Evolutionary conservation across 2,329 filamentous ascomycete genomes (phyloP).

Genomic region (Chaetomiaceae sp.): DNA sequence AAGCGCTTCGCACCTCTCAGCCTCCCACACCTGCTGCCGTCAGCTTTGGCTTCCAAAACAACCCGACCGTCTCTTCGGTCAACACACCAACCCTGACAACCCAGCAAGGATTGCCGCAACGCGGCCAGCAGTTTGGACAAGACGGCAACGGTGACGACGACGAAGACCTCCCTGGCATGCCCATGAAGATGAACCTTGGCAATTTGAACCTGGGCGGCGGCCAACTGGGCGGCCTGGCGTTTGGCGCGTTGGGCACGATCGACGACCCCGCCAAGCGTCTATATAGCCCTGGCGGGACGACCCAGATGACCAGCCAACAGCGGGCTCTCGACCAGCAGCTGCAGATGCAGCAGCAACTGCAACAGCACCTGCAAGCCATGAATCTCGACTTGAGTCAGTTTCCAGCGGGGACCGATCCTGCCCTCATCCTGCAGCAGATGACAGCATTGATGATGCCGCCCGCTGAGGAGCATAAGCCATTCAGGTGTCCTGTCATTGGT

Average conservation of each 20-base stretch:
- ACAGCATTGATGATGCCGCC: slow-evolving; percentile 57
- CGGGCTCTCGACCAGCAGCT: slow-evolving; percentile 60
- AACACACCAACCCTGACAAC: slow-evolving; percentile 90
- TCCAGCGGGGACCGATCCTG: slow-evolving; percentile 67
- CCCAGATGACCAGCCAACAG: slow-evolving; percentile 50
- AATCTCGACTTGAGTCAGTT: slow-evolving; percentile 73
- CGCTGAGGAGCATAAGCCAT: slow-evolving; percentile 93
- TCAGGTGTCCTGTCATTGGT: slow-evolving; percentile 94
- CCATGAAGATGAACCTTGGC: slow-evolving; percentile 53
- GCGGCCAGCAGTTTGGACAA: slow-evolving; percentile 53
- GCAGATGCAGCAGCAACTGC: slow-evolving; percentile 56
- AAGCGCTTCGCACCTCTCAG: slow-evolving; percentile 78
- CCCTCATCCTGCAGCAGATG: slow-evolving; percentile 51
- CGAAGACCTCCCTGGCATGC: slow-evolving; percentile 62
- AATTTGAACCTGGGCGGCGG: slow-evolving; percentile 54
- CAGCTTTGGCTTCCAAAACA: slow-evolving; percentile 78
- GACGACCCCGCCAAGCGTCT: slow-evolving; percentile 93
- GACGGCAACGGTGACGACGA: slow-evolving; percentile 63
- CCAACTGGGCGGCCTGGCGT: slow-evolving; percentile 47
- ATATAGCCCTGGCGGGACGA: slow-evolving; percentile 76
- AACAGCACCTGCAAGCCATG: slow-evolving; percentile 62
- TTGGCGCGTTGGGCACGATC: slow-evolving; percentile 60
- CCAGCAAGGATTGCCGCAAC: slow-evolving; percentile 57
- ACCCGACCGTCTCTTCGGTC: slow-evolving; percentile 93
- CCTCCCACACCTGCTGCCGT: slow-evolving; percentile 78